A percentile compares a stretch with the other conserved stretches of the same genome.
Conservation (phyloP, 2,329 filamentous ascomycete genomes). For the Scedosporium boydii region DNA sequence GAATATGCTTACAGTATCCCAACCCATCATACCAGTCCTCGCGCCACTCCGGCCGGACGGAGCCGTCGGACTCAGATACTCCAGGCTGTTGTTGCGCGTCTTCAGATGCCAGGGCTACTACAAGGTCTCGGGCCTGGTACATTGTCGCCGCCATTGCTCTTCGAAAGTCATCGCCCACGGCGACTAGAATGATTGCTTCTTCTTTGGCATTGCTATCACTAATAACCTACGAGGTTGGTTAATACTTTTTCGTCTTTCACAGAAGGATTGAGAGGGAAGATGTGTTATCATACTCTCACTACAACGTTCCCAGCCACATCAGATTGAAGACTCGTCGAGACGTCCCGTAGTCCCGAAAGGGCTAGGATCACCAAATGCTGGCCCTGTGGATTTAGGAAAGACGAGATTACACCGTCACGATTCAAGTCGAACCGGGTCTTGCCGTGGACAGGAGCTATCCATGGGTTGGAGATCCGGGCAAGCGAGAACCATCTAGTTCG, state of each 20-base stretch:
- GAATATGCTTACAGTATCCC: constrained; percentile 61
- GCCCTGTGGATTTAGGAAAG: constrained; percentile 65
- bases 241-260: constrained; percentile 11
- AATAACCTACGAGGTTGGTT: constrained; percentile 30
- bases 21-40: constrained; percentile 88
- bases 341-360: constrained; percentile 62
- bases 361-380: constrained; percentile 69
- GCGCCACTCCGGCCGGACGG: constrained; percentile 56
- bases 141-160: constrained; percentile 70
- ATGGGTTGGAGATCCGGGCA: constrained; percentile 70
- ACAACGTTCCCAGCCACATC: constrained; percentile 55
- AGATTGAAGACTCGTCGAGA: constrained; percentile 60
- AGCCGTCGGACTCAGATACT: constrained; percentile 21
- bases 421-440: constrained; percentile 55
- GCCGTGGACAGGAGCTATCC: constrained; percentile 84
- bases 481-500: constrained; percentile 65
- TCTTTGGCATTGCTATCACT: constrained; percentile 56
- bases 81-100: background rate
- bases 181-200: constrained; percentile 55
- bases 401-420: constrained; percentile 68
- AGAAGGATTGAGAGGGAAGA: background rate
- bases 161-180: constrained; percentile 64
- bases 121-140: constrained; percentile 67
- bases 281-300: constrained; percentile 45
- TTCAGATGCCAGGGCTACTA: constrained; percentile 9